Conservation (phyloP, 768 basidiomycete species). For the Phaffia australis region DNA sequence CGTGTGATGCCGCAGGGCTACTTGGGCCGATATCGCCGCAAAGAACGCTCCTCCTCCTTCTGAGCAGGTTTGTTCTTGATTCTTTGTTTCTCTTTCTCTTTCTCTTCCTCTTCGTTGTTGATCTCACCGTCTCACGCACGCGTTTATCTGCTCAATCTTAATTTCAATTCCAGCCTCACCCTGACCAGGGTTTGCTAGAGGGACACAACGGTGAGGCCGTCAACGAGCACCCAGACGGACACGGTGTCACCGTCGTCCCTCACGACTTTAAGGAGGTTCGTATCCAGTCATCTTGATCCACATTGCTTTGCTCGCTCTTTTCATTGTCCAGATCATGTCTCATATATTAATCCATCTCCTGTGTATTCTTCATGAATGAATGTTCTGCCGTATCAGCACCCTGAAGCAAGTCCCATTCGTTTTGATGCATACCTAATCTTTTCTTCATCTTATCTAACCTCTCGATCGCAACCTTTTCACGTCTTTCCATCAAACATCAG, state of each 20-base stretch:
- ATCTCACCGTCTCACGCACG: not conserved
- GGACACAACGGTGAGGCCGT: constrained; percentile 9
- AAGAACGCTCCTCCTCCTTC: constrained; percentile 22
- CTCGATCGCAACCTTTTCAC: no score
- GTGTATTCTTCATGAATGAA: no score
- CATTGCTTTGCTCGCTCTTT: not conserved
- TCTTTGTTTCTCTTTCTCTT: not conserved
- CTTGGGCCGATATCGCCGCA: constrained; percentile 17
- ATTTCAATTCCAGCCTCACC: constrained; percentile 8
- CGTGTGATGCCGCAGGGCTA: no score
- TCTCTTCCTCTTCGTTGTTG: not conserved
- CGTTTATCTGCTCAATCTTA: no score
- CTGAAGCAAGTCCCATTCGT: no score
- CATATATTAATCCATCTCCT: no score
- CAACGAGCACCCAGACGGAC: constrained; percentile 7
- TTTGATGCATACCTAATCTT: no score
- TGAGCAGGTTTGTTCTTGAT: constrained; percentile 3
- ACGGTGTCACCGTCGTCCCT: constrained; percentile 11
- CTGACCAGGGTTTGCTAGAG: constrained; percentile 25
- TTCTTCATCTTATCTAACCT: no score
- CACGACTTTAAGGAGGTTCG: constrained; percentile 26
- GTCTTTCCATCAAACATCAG: no score
- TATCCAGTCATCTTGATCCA: not conserved
- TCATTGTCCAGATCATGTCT: no score
- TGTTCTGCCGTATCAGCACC: no score